Percentiles rank a stretch among this genome's conserved stretches.
These are phyloP conservation scores for Microbotryomycetes sp. DNA, from an alignment of 1,284 basidiomycete species.

Conservation along the genomic window DNA sequence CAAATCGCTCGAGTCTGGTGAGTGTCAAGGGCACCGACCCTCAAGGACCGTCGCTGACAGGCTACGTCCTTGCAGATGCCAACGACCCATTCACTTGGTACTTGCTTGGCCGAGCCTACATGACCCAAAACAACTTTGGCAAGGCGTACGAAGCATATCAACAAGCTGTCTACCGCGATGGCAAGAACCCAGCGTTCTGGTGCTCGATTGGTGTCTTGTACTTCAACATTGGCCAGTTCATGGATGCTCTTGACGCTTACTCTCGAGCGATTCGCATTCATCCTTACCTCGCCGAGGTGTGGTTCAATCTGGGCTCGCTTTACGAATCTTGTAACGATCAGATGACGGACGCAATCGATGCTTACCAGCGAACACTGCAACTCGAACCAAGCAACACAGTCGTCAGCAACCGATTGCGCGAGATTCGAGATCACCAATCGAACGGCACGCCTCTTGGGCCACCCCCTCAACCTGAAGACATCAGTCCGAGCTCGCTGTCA, in stretches of 20 bases:
- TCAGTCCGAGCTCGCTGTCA: slow-evolving; percentile 31
- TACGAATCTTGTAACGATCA: slow-evolving; percentile 99
- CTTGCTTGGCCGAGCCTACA: slow-evolving; percentile 92
- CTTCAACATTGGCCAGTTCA: slow-evolving; percentile 99
- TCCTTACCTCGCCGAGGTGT: slow-evolving; percentile 97
- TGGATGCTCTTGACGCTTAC: slow-evolving; percentile 96
- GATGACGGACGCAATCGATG: slow-evolving; percentile 96
- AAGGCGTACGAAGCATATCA: slow-evolving; percentile 99
- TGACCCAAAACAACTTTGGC: slow-evolving; percentile 98
- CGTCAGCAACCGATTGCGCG: slow-evolving; percentile 64
- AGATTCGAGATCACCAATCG: slow-evolving; percentile 33
- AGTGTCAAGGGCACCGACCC: too few relatives aligned
- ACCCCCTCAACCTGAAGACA: slow-evolving; percentile 37
- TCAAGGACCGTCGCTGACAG: not conserved
- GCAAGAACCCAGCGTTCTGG: slow-evolving; percentile 98
- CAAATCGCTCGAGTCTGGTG: slow-evolving; percentile 86
- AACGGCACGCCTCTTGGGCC: slow-evolving; percentile 28
- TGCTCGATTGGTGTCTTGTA: slow-evolving; percentile 99
- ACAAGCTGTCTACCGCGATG: slow-evolving; percentile 96
- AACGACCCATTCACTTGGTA: slow-evolving; percentile 98
- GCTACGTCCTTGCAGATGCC: slow-evolving; percentile 55
- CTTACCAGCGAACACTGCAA: slow-evolving; percentile 85
- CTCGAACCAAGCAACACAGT: slow-evolving; percentile 73
- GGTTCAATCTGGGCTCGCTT: slow-evolving; percentile 94
- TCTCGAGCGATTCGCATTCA: slow-evolving; percentile 97